Evolutionary conservation across 768 basidiomycete genomes (phyloP).

Genomic region (Russula virescens): DNA sequence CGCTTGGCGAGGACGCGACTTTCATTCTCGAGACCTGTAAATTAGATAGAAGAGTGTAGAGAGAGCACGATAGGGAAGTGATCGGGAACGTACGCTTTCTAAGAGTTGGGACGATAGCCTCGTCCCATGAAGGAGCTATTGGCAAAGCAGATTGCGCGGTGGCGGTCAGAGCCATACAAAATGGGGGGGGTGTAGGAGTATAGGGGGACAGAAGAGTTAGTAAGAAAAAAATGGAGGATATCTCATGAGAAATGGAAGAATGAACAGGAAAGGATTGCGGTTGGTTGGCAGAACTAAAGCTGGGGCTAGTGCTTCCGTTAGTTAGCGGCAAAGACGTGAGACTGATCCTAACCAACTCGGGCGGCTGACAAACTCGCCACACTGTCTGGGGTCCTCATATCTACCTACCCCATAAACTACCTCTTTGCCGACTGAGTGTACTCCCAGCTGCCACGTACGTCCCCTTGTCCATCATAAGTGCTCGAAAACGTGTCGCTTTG

Average conservation of each 20-base stretch:
- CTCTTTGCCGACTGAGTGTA: neutral
- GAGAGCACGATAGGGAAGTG: slow-evolving; percentile 12
- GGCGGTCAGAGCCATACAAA: slow-evolving; percentile 40
- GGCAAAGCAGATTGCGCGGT: slow-evolving; percentile 35
- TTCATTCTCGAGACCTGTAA: slow-evolving; percentile 70
- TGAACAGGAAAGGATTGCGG: neutral
- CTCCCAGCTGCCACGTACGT: slow-evolving; percentile 14
- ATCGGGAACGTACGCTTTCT: slow-evolving; percentile 53
- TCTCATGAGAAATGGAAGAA: slow-evolving; percentile 12
- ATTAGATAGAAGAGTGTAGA: slow-evolving; percentile 17
- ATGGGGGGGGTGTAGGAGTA: neutral
- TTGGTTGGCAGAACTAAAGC: neutral
- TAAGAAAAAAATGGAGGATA: slow-evolving; percentile 3
- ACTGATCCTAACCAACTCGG: too few relatives aligned
- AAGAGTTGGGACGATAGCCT: slow-evolving; percentile 73
- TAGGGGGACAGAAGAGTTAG: slow-evolving; percentile 6
- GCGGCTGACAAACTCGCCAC: too few relatives aligned
- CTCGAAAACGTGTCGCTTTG: neutral
- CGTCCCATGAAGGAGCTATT: slow-evolving; percentile 62
- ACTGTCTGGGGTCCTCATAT: too few relatives aligned
- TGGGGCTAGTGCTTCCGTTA: too few relatives aligned
- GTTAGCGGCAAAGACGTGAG: too few relatives aligned
- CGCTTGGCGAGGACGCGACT: slow-evolving; percentile 72
- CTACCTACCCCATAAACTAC: too few relatives aligned
- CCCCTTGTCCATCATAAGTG: slow-evolving; percentile 39